A percentile compares a stretch with the other conserved stretches of the same genome.
Evolutionary conservation across 176 grass and related monocot genomes (phyloP).

Genomic region (sorghum (Sorghum bicolor)): DNA sequence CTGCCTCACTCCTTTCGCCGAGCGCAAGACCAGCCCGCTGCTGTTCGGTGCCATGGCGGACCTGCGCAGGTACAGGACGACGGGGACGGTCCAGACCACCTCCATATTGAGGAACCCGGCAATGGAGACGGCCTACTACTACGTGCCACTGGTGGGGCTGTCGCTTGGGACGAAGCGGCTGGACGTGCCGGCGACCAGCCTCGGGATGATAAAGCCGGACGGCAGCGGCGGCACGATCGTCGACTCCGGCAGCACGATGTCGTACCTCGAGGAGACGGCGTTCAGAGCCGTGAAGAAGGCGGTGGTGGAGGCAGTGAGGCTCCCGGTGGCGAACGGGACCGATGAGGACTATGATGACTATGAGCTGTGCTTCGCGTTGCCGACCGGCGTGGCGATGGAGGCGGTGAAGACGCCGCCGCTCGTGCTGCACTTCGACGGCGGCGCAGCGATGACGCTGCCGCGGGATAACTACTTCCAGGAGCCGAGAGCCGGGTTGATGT

Average conservation of each 20-base stretch:
- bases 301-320: neutral
- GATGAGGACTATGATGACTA: constrained; percentile 28
- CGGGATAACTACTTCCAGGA: constrained; percentile 56
- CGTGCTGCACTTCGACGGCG: constrained; percentile 58
- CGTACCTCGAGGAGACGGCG: constrained; percentile 8
- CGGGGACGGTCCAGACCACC: constrained; percentile 4
- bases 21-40: constrained; percentile 11
- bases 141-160: constrained; percentile 32
- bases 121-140: constrained; percentile 4
- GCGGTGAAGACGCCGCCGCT: constrained; percentile 38
- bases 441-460: constrained; percentile 31
- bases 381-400: neutral
- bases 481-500: constrained; percentile 18
- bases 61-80: constrained; percentile 14
- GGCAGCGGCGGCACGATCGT: constrained; percentile 49
- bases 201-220: constrained; percentile 7
- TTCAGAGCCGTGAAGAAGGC: constrained; percentile 26
- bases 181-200: constrained; percentile 1
- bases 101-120: neutral
- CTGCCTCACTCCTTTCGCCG: constrained; percentile 28
- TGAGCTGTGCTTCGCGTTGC: constrained; percentile 45
- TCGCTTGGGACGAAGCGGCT: constrained; percentile 22
- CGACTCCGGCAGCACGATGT: constrained; percentile 34
- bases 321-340: constrained; percentile 2
- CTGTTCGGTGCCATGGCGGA: constrained; percentile 22